phyloP scores from a whole-genome alignment of 139 green algal species.

The Protoeuglena noctilucae region DNA sequence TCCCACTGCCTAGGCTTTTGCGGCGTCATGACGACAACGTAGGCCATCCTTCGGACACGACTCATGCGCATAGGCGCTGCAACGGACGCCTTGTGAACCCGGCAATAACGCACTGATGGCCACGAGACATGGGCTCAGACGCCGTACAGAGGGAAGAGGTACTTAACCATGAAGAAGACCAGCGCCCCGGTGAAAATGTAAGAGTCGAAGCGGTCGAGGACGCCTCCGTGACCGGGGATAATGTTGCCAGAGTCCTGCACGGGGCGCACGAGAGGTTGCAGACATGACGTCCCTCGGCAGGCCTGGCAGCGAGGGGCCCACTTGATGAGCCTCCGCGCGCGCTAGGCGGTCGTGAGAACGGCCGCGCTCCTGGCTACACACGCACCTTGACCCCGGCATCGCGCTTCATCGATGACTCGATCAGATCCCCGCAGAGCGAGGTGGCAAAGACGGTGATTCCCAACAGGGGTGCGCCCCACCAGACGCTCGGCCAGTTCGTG shows the following conservation, averaged over 20 bases:
- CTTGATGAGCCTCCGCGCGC: neutral
- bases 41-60: too few relatives aligned
- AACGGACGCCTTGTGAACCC: too few relatives aligned
- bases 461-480: constrained; percentile 11
- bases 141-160: constrained; percentile 12
- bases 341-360: too few relatives aligned
- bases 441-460: constrained; percentile 52
- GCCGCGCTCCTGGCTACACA: neutral
- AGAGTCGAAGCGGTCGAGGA: constrained; percentile 86
- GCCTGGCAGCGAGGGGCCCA: neutral
- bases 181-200: constrained; percentile 93
- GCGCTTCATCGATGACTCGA: constrained; percentile 95
- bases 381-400: constrained; percentile 84
- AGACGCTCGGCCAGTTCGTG: constrained; percentile 13
- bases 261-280: neutral
- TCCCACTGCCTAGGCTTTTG: too few relatives aligned
- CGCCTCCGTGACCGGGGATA: constrained; percentile 89
- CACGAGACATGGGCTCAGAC: too few relatives aligned
- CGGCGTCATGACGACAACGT: too few relatives aligned
- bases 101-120: too few relatives aligned
- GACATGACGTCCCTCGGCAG: neutral
- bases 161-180: constrained; percentile 50
- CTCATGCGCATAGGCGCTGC: too few relatives aligned
- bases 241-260: constrained; percentile 70
- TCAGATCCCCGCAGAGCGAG: constrained; percentile 89